These are phyloP conservation scores for Aspergillus sp. DNA, from an alignment of 2,329 filamentous ascomycete species.

Conservation along the genomic window DNA sequence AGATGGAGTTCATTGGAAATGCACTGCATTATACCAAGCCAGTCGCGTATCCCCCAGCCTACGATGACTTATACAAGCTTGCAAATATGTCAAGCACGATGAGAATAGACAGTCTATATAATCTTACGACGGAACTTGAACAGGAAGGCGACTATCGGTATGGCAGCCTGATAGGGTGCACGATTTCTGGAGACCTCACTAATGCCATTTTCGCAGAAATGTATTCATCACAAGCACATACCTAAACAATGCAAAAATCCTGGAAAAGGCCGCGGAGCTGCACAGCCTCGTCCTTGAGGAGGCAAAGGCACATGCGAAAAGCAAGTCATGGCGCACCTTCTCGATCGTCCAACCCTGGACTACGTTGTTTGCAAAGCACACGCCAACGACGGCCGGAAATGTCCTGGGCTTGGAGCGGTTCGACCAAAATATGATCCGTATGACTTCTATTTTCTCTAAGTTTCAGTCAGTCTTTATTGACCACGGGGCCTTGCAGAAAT, in stretches of 20 bases:
- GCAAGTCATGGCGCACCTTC: slow-evolving; percentile 15
- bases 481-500: slow-evolving; percentile 11
- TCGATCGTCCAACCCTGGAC: slow-evolving; percentile 38
- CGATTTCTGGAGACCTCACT: not conserved
- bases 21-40: slow-evolving; percentile 8
- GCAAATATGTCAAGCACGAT: slow-evolving; percentile 10
- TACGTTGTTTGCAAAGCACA: slow-evolving; percentile 25
- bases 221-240: slow-evolving; percentile 15
- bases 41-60: slow-evolving; percentile 5
- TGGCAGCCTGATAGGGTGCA: not conserved
- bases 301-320: slow-evolving; percentile 6
- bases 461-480: slow-evolving; percentile 15
- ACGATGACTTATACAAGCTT: slow-evolving; percentile 7
- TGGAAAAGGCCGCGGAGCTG: slow-evolving; percentile 12
- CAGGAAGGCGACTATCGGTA: slow-evolving; percentile 13
- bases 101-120: slow-evolving; percentile 9
- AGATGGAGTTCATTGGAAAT: slow-evolving; percentile 6
- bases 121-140: slow-evolving; percentile 13
- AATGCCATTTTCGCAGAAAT: slow-evolving; percentile 3
- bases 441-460: slow-evolving; percentile 1
- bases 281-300: slow-evolving; percentile 12
- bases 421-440: slow-evolving; percentile 18
- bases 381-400: slow-evolving; percentile 28
- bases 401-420: slow-evolving; percentile 28
- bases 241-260: slow-evolving; percentile 11